phyloP scores from a whole-genome alignment of 2,329 filamentous ascomycete species.

The Trichophyton equinum region DNA sequence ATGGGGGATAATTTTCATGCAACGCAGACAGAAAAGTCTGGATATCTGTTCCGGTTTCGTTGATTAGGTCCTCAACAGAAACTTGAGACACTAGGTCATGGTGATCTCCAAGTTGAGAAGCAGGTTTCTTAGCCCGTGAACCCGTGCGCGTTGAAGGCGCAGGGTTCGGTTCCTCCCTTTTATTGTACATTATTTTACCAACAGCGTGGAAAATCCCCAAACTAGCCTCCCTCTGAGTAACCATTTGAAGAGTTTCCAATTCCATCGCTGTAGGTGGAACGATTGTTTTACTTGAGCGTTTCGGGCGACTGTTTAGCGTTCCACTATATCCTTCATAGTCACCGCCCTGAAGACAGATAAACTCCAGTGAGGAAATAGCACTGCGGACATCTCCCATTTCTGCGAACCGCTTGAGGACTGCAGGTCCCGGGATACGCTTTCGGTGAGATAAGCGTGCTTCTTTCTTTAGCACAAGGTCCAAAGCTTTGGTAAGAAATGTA shows the following conservation, averaged over 20 bases:
- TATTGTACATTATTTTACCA: slow-evolving; percentile 94
- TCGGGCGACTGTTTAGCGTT: slow-evolving; percentile 56
- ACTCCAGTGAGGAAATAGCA: slow-evolving; percentile 84
- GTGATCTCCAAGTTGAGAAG: slow-evolving; percentile 45
- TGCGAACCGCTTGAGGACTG: slow-evolving; percentile 64
- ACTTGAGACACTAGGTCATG: slow-evolving; percentile 54
- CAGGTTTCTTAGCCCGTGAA: slow-evolving; percentile 42
- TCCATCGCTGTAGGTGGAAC: slow-evolving; percentile 58
- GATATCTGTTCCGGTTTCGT: slow-evolving; percentile 85
- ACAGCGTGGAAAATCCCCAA: slow-evolving; percentile 93
- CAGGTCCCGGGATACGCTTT: slow-evolving; percentile 61
- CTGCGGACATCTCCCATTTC: slow-evolving; percentile 86
- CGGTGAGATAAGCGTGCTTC: slow-evolving; percentile 63
- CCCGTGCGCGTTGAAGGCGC: slow-evolving; percentile 18
- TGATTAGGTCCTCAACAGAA: slow-evolving; percentile 62
- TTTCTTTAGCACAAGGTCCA: slow-evolving; percentile 71
- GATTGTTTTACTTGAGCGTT: slow-evolving; percentile 41
- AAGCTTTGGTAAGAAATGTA: slow-evolving; percentile 69
- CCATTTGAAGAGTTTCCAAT: slow-evolving; percentile 61
- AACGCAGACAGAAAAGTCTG: slow-evolving; percentile 80
- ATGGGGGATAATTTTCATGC: slow-evolving; percentile 86
- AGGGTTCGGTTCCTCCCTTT: slow-evolving; percentile 45
- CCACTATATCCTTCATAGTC: slow-evolving; percentile 61
- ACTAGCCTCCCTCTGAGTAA: slow-evolving; percentile 78
- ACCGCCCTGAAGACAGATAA: slow-evolving; percentile 75